A percentile compares a stretch with the other conserved stretches of the same genome.
phyloP scores from a whole-genome alignment of 2,329 filamentous ascomycete species.

The Cercospora citrullina region DNA sequence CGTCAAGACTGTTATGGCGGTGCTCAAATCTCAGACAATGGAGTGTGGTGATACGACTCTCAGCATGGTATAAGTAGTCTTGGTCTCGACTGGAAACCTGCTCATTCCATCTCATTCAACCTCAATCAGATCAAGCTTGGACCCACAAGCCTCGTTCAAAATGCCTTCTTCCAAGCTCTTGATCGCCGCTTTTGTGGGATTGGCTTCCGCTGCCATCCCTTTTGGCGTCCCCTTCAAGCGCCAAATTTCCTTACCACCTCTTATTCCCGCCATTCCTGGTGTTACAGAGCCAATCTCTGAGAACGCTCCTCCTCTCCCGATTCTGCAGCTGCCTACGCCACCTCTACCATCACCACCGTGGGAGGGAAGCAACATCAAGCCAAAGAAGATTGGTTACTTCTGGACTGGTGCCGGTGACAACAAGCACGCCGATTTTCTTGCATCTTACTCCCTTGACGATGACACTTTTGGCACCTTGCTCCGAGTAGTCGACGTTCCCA shows the following conservation, averaged over 20 bases:
- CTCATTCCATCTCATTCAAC: not conserved
- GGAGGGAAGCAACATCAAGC: constrained; percentile 56
- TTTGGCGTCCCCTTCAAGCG: not conserved
- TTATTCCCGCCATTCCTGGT: constrained; percentile 61
- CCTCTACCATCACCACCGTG: constrained; percentile 56
- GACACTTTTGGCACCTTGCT: constrained; percentile 63
- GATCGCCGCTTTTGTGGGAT: constrained; percentile 2
- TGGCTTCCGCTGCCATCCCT: constrained; percentile 18
- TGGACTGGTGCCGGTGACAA: constrained; percentile 64
- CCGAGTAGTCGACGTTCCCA: not conserved
- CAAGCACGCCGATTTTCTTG: constrained; percentile 45
- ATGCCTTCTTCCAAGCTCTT: constrained; percentile 13
- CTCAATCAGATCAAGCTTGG: not conserved
- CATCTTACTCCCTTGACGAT: constrained; percentile 60
- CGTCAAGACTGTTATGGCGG: not conserved
- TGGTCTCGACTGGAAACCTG: not conserved
- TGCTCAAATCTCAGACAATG: not conserved
- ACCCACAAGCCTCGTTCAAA: constrained; percentile 5
- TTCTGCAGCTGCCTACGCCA: constrained; percentile 61
- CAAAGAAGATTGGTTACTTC: constrained; percentile 67
- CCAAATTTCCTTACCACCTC: constrained; percentile 38
- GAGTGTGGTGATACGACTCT: not conserved
- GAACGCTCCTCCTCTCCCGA: constrained; percentile 56
- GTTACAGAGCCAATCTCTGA: constrained; percentile 58
- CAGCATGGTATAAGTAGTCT: not conserved